Evolutionary conservation across 2,329 filamentous ascomycete genomes (phyloP), one percentile per base, ranked within the genome.

Genomic region (Bipolaris oryzae): DNA sequence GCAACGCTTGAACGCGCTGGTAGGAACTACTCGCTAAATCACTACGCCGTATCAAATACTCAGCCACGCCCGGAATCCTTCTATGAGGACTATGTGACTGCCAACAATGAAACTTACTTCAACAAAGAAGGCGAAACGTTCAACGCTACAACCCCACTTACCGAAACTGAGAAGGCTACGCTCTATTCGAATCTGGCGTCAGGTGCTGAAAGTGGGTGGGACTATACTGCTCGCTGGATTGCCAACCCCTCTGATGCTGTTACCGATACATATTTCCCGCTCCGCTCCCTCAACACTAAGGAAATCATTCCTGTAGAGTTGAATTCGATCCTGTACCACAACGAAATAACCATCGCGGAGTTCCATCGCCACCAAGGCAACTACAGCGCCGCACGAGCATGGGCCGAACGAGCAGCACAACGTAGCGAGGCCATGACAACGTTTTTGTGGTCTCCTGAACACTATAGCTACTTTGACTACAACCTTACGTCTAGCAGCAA

Each of bases 31-130:
- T 80, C 76, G 3, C 77, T 89, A 10, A 85, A 86, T 58, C 80
- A 80, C 79, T 87, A 89, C 66, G 80, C 80, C 2, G 87, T 89
- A 6, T 72, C 76, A 11, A 89, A 89, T 71, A 89, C 82, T 1
- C 83, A 87, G 64, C 87, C 87, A 1, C 82, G 87, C 1, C 87
- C 87, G 1, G 87, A 90, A 71, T 88, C 86, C 0, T 90, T 84
- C 73, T 79, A 81, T 21, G 87, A 89, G 64, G 87, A 90, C 71
- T 89, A 85, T 65, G 73, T 81, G 28, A 87, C 85, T 0, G 87
- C 85, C n/a, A 88, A 81, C 68, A 90, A 89, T 67, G 64, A 74
- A 25, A 87, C 86, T 0, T 89, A 88, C 75, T 86, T 85, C 68
- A 80, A 85, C 11, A 65, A 74, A 4, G 81, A 82, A 1, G 87